A percentile compares a stretch with the other conserved stretches of the same genome.
These are phyloP conservation scores for Phanerochaete sordida DNA, from an alignment of 768 basidiomycete species.

Conservation along the genomic window DNA sequence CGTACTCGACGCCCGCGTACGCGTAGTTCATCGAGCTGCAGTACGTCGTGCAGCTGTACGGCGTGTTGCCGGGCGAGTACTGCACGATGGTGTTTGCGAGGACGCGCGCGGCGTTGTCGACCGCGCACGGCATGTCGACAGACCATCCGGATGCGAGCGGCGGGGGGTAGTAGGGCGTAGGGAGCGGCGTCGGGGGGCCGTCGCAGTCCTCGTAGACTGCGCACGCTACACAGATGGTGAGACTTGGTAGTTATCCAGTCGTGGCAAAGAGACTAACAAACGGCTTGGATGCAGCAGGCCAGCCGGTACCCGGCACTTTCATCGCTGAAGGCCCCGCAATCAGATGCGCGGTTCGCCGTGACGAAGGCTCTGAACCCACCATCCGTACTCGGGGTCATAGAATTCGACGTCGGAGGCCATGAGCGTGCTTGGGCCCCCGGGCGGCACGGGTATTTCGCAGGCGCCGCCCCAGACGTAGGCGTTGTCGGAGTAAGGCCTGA, in stretches of 20 bases:
- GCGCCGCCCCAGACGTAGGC: slow-evolving; percentile 1
- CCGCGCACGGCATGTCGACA: slow-evolving; percentile 14
- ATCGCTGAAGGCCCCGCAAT: no score
- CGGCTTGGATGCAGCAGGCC: no score
- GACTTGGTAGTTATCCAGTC: no score
- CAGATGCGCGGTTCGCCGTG: no score
- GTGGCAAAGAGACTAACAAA: no score
- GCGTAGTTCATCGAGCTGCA: slow-evolving; percentile 15
- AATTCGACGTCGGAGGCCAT: slow-evolving; percentile 6
- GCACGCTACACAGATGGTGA: not conserved
- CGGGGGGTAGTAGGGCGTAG: not conserved
- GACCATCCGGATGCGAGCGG: slow-evolving; percentile 15
- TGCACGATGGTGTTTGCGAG: slow-evolving; percentile 15
- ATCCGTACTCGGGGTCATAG: slow-evolving; percentile 3
- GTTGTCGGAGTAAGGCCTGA: slow-evolving; percentile 9
- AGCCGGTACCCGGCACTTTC: no score
- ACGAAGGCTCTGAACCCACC: no score
- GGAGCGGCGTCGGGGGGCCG: slow-evolving; percentile 5
- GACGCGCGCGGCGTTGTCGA: slow-evolving; percentile 16
- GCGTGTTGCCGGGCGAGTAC: slow-evolving; percentile 10
- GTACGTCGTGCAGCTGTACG: slow-evolving; percentile 13
- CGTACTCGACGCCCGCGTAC: slow-evolving; percentile 24
- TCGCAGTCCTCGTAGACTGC: slow-evolving; percentile 1
- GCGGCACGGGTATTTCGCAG: not conserved
- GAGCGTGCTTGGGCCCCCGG: slow-evolving; percentile 3